These are phyloP conservation scores for Entonaema liquescens DNA, from an alignment of 495 filamentous ascomycete genomes.

Conservation along the genomic window DNA sequence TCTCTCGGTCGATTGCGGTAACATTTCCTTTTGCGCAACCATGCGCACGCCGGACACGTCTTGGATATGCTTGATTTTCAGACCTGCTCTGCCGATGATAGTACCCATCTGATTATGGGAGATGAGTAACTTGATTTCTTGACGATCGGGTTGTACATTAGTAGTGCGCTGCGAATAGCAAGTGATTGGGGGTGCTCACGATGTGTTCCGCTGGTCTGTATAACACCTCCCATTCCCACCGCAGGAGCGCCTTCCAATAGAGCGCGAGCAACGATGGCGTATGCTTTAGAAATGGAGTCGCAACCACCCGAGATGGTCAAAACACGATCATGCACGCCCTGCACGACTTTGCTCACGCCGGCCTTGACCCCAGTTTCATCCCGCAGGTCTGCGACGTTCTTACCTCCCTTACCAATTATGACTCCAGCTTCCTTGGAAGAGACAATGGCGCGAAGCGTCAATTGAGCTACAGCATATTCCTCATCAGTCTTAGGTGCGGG, in stretches of 20 bases:
- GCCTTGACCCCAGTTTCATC: conserved; percentile 98
- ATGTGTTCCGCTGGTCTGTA: conserved; percentile 86
- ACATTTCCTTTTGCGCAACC: conserved; percentile 99
- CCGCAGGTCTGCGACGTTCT: conserved; percentile 96
- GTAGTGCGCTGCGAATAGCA: conserved; percentile 14
- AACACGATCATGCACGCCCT: conserved; percentile 95
- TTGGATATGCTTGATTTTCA: conserved; percentile 99
- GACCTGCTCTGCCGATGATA: conserved; percentile 93
- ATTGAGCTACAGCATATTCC: conserved; percentile 88
- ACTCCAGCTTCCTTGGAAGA: conserved; percentile 98
- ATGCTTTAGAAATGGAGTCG: conserved; percentile 86
- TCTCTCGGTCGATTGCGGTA: conserved; percentile 98
- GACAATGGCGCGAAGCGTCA: conserved; percentile 96
- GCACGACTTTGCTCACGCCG: conserved; percentile 97
- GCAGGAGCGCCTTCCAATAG: conserved; percentile 91
- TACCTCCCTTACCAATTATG: conserved; percentile 97
- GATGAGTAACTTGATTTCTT: conserved; percentile 95
- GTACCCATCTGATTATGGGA: conserved; percentile 99
- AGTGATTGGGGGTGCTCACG: conserved; percentile 69
- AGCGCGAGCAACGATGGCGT: conserved; percentile 89
- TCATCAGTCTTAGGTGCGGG: conserved; percentile 86
- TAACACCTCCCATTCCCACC: conserved; percentile 91
- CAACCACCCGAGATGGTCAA: conserved; percentile 91
- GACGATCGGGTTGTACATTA: conserved; percentile 22
- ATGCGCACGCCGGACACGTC: conserved; percentile 96